Evolutionary conservation across 148 eudicot genomes (phyloP).

Genomic region (Beta vulgaris): DNA sequence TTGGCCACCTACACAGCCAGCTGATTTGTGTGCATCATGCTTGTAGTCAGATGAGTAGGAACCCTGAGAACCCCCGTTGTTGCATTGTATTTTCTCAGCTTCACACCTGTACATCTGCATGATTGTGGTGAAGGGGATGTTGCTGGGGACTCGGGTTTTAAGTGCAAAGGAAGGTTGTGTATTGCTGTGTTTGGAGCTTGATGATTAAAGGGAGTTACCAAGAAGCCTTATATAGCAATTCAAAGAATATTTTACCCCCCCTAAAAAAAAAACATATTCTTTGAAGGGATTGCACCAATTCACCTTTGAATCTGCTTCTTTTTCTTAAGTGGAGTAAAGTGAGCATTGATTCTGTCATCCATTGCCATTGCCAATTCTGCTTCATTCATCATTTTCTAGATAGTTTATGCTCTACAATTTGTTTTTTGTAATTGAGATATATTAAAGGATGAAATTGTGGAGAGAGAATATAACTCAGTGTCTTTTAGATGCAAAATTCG

Average conservation of each 20-base stretch:
- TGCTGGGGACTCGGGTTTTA: background rate
- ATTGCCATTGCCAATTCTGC: background rate
- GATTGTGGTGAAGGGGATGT: background rate
- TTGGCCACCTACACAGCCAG: background rate
- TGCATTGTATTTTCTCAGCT: constrained; percentile 12
- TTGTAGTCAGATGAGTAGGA: constrained; percentile 12
- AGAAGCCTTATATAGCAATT: constrained; percentile 18
- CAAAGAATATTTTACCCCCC: background rate
- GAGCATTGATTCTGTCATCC: constrained; percentile 9
- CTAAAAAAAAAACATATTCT: too few species aligned
- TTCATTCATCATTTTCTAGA: too few species aligned
- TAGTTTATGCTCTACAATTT: too few species aligned
- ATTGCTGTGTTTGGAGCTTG: constrained; percentile 12
- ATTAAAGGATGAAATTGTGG: too few species aligned
- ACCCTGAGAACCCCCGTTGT: constrained; percentile 11
- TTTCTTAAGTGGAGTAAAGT: background rate
- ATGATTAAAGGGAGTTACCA: constrained; percentile 3
- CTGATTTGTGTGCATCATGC: constrained; percentile 6
- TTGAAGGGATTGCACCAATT: background rate
- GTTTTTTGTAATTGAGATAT: too few species aligned
- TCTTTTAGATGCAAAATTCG: too few species aligned
- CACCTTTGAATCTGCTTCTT: constrained; percentile 26
- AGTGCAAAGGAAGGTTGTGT: background rate
- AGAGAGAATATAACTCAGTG: too few species aligned
- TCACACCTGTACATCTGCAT: constrained; percentile 30